phyloP scores from a whole-genome alignment of 352 stramenopile genomes.

The Pythium monospermum region DNA sequence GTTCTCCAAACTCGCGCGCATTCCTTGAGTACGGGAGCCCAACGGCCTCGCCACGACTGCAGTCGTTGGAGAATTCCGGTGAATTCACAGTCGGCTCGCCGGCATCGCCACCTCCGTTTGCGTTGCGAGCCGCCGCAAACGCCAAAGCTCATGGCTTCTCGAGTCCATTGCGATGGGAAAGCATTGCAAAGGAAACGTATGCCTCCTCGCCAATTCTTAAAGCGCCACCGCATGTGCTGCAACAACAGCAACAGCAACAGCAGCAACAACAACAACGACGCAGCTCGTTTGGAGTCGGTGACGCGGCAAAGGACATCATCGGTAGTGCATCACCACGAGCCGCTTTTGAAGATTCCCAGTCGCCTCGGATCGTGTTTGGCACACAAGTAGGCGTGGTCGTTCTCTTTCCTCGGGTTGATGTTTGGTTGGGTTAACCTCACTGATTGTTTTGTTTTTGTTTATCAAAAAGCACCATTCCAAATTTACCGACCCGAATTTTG shows the following conservation, averaged over 20 bases:
- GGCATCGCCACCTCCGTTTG: slow-evolving; percentile 66
- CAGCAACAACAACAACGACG: too few relatives aligned
- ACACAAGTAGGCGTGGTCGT: slow-evolving; percentile 23
- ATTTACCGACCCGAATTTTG: slow-evolving; percentile 36
- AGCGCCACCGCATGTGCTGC: slow-evolving; percentile 32
- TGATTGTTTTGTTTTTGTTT: not conserved
- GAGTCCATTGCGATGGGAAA: slow-evolving; percentile 70
- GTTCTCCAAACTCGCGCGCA: slow-evolving; percentile 23
- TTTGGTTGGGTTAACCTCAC: not conserved
- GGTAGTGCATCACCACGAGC: slow-evolving; percentile 16
- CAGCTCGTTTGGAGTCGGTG: slow-evolving; percentile 33
- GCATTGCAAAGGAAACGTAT: slow-evolving; percentile 59
- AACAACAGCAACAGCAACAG: slow-evolving; percentile 28
- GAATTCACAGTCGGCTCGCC: slow-evolving; percentile 49
- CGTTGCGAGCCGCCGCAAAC: slow-evolving; percentile 22
- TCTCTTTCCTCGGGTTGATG: not conserved
- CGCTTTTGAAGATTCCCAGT: slow-evolving; percentile 31
- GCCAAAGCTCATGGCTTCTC: slow-evolving; percentile 2
- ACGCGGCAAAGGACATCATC: slow-evolving; percentile 35
- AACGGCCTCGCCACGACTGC: slow-evolving; percentile 48
- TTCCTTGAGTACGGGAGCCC: slow-evolving; percentile 62
- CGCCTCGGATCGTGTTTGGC: slow-evolving; percentile 34
- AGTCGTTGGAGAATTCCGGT: slow-evolving; percentile 46
- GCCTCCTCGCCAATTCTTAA: slow-evolving; percentile 46
- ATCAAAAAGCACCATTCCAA: slow-evolving; percentile 18